Base-by-base conservation (phyloP, 345 rosid genomes). In the Hirschfeldia incana region DNA sequence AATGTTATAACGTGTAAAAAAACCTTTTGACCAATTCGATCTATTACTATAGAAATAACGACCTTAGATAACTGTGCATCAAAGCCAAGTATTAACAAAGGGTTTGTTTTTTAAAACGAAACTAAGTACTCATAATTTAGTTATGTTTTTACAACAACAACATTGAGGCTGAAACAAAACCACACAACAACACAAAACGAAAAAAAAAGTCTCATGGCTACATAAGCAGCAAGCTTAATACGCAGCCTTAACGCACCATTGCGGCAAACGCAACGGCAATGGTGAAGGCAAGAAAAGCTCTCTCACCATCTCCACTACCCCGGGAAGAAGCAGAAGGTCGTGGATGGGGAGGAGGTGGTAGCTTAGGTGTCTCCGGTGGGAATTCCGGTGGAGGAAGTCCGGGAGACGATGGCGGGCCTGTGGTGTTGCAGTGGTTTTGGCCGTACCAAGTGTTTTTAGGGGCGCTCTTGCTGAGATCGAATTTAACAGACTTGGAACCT, bases 361-460 rank as follows among this genome's bases (percentile, higher is more conserved):
- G 2, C 0, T 3, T 28, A 39, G 77, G 81, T 55, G 60, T 71
- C 60, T 37, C 72, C 33, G 77, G 81, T 29, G 76, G 80, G 5
- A 49, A 77, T 4, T 36, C 72, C 0, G 72, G 72, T 0, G 76
- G 74, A 46, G 65, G 78, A 0, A 79, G 15, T 4, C 9, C 67
- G 12, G 78, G 81, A 65, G 77, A 30, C 5, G 72, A 13, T 8
- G 76, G 76, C 4, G 9, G 72, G 36, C 65, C 28, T 16, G 72
- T 73, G 55, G 74, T 34, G 74, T 29, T 79, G 70, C 92, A 91
- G 29, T 62, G 64, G 79, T 89, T 79, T 62, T 86, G 89, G 11
- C 94, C 97, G 65, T 77, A 93, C 98, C 93, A 89, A 57, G 86
- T 28, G 27, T 70, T 87, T 65, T 32, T 57, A 13, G 92, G 92